Evolutionary conservation across 257 asterid species (phyloP).

Genomic region (Lantana camara): DNA sequence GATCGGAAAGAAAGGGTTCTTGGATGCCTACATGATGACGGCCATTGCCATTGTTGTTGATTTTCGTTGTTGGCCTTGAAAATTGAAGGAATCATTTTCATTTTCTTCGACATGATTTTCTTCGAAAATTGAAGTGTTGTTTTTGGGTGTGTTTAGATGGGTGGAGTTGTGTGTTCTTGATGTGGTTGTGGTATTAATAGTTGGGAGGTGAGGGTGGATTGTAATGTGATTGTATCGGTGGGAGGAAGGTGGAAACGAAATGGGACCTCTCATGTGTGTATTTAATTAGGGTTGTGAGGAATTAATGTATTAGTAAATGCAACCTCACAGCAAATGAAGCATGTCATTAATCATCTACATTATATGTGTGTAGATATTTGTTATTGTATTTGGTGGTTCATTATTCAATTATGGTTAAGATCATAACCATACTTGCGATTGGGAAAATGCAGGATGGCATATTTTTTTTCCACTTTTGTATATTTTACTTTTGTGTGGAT

Average conservation of each 20-base stretch:
- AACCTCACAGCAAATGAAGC: constrained; percentile 24
- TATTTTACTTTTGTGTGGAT: no score
- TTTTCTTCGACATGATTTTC: constrained; percentile 49
- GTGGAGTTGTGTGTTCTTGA: constrained; percentile 17
- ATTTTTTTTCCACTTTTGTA: no score
- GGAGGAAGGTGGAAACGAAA: constrained; percentile 59
- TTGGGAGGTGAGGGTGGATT: constrained; percentile 28
- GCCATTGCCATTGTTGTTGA: constrained; percentile 49
- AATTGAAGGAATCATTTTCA: constrained; percentile 47
- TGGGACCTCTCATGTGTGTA: constrained; percentile 51
- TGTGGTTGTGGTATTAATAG: constrained; percentile 51
- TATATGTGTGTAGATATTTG: no score
- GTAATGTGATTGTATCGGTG: constrained; percentile 32
- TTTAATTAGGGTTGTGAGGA: constrained; percentile 35
- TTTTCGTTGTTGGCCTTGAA: constrained; percentile 38
- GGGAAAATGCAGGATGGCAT: no score
- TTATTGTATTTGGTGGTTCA: no score
- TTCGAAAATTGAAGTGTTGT: no score
- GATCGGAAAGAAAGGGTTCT: constrained; percentile 48
- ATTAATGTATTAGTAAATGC: constrained; percentile 42
- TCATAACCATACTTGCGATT: no score
- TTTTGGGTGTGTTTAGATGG: neutral
- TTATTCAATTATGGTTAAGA: no score
- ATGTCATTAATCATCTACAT: neutral
- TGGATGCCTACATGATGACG: constrained; percentile 41